These are phyloP conservation scores for Plasmodium vivax DNA, from an alignment of 169 alveolate species.

Conservation along the genomic window DNA sequence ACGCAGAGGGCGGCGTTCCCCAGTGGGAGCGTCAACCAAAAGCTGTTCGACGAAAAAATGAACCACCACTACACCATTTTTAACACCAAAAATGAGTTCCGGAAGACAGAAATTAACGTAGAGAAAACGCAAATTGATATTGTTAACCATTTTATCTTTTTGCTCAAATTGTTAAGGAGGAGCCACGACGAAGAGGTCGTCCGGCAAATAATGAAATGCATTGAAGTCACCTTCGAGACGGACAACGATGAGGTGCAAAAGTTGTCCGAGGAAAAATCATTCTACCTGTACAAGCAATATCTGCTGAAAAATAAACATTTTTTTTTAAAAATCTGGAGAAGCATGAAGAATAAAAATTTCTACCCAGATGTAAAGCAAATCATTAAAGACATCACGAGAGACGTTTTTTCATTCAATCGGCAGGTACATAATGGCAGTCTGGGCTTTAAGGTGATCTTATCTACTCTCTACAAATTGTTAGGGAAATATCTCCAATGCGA, in stretches of 20 bases:
- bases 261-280: constrained; percentile 29
- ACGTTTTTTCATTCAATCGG: constrained; percentile 60
- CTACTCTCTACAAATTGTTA: constrained; percentile 15
- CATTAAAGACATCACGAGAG: constrained; percentile 65
- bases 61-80: constrained; percentile 36
- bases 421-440: constrained; percentile 52
- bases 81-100: constrained; percentile 57
- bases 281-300: constrained; percentile 29
- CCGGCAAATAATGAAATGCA: neutral
- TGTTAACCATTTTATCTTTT: constrained; percentile 32
- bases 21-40: neutral
- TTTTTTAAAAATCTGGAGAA: constrained; percentile 47
- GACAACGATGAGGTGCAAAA: constrained; percentile 24
- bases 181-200: neutral
- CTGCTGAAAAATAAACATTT: constrained; percentile 63
- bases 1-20: neutral
- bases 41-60: neutral
- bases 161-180: constrained; percentile 27
- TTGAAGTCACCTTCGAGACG: constrained; percentile 35
- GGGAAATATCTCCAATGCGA: constrained; percentile 16
- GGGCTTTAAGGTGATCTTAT: constrained; percentile 34
- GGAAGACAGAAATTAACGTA: constrained; percentile 10
- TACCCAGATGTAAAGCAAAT: constrained; percentile 66
- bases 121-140: constrained; percentile 40
- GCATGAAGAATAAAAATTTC: constrained; percentile 22